Percentiles rank a stretch among this genome's conserved stretches.
Conservation (phyloP, 148 eudicot genomes). For the Heliosperma pusillum region DNA sequence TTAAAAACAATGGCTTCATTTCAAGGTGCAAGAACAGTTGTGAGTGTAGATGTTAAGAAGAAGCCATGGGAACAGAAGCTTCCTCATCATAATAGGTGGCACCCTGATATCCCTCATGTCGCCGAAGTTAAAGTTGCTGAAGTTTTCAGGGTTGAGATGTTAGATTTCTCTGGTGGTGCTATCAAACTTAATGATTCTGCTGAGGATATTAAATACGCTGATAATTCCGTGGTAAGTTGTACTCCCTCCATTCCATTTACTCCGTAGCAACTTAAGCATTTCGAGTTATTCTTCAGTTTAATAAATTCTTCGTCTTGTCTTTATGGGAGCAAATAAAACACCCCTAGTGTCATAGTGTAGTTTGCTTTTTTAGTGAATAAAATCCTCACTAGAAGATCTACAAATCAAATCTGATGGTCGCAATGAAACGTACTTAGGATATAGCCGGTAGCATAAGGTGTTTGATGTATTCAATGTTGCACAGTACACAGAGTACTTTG, state of each 20-base stretch:
- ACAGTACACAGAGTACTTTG: too few species aligned
- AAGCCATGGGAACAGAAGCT: slow-evolving; percentile 61
- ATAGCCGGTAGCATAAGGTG: too few species aligned
- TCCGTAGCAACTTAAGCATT: too few species aligned
- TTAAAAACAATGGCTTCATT: slow-evolving; percentile 8
- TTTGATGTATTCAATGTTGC: too few species aligned
- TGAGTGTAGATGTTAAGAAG: slow-evolving; percentile 54
- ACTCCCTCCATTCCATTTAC: too few species aligned
- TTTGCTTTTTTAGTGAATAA: too few species aligned
- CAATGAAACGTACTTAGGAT: too few species aligned
- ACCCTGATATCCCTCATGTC: slow-evolving; percentile 61
- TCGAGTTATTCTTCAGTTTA: too few species aligned
- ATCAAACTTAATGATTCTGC: slow-evolving; percentile 54
- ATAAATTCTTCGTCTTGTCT: too few species aligned
- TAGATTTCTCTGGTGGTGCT: slow-evolving; percentile 60
- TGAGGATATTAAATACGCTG: slow-evolving; percentile 56
- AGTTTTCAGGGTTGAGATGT: slow-evolving; percentile 79
- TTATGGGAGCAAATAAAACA: too few species aligned
- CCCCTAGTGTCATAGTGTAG: too few species aligned
- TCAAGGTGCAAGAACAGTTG: slow-evolving; percentile 43
- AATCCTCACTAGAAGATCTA: not conserved
- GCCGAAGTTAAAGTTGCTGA: slow-evolving; percentile 49
- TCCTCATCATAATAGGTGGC: slow-evolving; percentile 79
- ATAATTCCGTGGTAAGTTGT: slow-evolving; percentile 46
- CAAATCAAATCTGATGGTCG: too few species aligned